Percentiles rank a stretch among this genome's conserved stretches.
Evolutionary conservation across 306 rosid species (phyloP).

Genomic region (Lathyrus tuberosus): DNA sequence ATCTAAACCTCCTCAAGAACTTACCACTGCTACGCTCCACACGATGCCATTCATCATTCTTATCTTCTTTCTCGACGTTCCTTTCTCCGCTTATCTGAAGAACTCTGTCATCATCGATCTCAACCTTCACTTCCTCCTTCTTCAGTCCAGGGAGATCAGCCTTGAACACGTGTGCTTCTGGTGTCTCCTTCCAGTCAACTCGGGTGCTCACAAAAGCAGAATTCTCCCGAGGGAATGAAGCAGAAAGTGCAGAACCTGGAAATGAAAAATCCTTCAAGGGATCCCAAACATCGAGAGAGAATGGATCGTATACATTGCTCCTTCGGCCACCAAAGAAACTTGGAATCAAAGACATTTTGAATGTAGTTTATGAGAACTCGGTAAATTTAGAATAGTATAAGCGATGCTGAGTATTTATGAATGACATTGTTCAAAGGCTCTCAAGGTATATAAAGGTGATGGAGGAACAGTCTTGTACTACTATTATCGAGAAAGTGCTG

Average conservation of each 20-base stretch:
- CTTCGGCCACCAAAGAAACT: conserved; percentile 13
- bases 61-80: conserved; percentile 39
- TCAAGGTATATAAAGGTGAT: background rate
- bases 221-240: conserved; percentile 27
- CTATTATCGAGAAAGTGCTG: conserved; percentile 1
- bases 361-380: background rate
- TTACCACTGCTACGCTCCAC: conserved; percentile 46
- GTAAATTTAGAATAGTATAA: background rate
- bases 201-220: conserved; percentile 34
- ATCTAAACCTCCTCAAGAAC: conserved; percentile 42
- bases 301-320: conserved; percentile 11
- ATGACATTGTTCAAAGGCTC: background rate
- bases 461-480: background rate
- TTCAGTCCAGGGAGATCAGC: conserved; percentile 43
- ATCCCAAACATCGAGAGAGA: conserved; percentile 30
- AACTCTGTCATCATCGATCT: conserved; percentile 39
- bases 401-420: background rate
- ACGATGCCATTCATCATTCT: conserved; percentile 43
- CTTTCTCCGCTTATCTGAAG: conserved; percentile 45
- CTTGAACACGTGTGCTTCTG: conserved; percentile 48
- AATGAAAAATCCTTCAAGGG: conserved; percentile 37
- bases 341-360: conserved; percentile 20
- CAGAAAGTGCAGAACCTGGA: background rate
- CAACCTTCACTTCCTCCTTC: conserved; percentile 42
- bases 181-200: conserved; percentile 46